Percentiles rank a stretch among this genome's conserved stretches.
Conservation (phyloP, 1,139 yeast species). For the Wickerhamomyces sp. region DNA sequence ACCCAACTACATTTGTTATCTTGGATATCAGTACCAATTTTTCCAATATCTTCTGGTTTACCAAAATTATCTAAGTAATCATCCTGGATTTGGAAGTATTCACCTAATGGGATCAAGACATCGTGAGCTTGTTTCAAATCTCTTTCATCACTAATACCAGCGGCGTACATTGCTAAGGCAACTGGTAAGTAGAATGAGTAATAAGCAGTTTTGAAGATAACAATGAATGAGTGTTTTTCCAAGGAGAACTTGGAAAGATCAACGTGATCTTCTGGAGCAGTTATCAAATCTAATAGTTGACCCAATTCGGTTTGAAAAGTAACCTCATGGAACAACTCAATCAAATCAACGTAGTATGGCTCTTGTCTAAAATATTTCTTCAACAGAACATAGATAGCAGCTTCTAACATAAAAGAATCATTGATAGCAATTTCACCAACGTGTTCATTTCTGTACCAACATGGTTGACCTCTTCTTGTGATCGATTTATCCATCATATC, state of each 20-base stretch:
- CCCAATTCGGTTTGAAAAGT: slow-evolving; percentile 98
- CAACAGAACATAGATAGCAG: slow-evolving; percentile 83
- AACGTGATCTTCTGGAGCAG: slow-evolving; percentile 94
- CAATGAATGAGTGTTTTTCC: slow-evolving; percentile 90
- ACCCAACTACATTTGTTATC: slow-evolving; percentile 99
- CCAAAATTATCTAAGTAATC: slow-evolving; percentile 97
- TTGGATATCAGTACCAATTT: slow-evolving; percentile 97
- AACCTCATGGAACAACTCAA: slow-evolving; percentile 90
- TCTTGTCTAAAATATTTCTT: slow-evolving; percentile 86
- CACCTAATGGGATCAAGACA: slow-evolving; percentile 90
- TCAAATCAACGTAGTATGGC: slow-evolving; percentile 77
- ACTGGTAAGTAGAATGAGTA: slow-evolving; percentile 97
- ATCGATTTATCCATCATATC: slow-evolving; percentile 98
- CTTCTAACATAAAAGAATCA: slow-evolving; percentile 96
- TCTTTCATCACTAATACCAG: slow-evolving; percentile 64
- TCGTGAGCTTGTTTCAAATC: slow-evolving; percentile 88
- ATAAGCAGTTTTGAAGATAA: slow-evolving; percentile 94
- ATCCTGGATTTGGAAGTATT: slow-evolving; percentile 98
- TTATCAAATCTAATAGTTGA: slow-evolving; percentile 88
- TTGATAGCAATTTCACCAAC: slow-evolving; percentile 94
- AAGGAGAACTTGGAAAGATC: slow-evolving; percentile 84
- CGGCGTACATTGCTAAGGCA: slow-evolving; percentile 91
- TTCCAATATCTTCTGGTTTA: slow-evolving; percentile 95
- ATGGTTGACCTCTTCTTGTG: slow-evolving; percentile 97
- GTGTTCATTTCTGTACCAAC: slow-evolving; percentile 84